phyloP scores from a whole-genome alignment of 2,329 filamentous ascomycete genomes.

The Aspergillus puulaauensis region DNA sequence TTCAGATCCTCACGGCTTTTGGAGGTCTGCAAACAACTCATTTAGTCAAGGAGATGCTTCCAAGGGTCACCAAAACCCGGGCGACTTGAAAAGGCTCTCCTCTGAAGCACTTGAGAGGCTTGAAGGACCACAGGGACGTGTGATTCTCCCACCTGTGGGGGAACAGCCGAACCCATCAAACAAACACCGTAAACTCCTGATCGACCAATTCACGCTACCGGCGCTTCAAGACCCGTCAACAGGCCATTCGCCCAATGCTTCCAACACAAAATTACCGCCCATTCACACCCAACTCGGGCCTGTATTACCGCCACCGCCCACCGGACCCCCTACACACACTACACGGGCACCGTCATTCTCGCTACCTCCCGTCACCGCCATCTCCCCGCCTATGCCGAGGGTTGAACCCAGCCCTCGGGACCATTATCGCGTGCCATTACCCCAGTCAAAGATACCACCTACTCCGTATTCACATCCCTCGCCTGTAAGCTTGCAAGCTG shows the following conservation, averaged over 20 bases:
- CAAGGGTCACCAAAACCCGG: no score
- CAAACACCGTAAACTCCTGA: not conserved
- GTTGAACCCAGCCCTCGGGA: conserved; percentile 30
- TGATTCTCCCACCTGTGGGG: not conserved
- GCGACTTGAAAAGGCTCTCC: not conserved
- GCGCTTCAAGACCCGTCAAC: conserved; percentile 38
- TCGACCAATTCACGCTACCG: conserved; percentile 28
- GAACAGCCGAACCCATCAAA: not conserved
- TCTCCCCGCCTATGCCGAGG: conserved; percentile 27
- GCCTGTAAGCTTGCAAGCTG: conserved; percentile 38
- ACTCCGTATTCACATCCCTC: conserved; percentile 40
- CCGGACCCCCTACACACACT: conserved; percentile 25
- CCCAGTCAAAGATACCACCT: conserved; percentile 30
- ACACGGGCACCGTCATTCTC: conserved; percentile 23
- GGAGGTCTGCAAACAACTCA: conserved; percentile 46
- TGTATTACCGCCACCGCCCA: conserved; percentile 24
- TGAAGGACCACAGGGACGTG: not conserved
- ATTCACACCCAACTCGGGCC: conserved; percentile 32
- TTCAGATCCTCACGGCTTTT: conserved; percentile 24
- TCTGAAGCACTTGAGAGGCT: not conserved
- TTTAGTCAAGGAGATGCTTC: not conserved
- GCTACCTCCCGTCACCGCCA: conserved; percentile 23
- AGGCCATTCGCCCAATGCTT: conserved; percentile 34
- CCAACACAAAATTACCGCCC: conserved; percentile 36
- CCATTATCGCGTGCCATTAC: conserved; percentile 31